Conservation (phyloP, 2,329 filamentous ascomycete species). For the Triangularia setosa region DNA sequence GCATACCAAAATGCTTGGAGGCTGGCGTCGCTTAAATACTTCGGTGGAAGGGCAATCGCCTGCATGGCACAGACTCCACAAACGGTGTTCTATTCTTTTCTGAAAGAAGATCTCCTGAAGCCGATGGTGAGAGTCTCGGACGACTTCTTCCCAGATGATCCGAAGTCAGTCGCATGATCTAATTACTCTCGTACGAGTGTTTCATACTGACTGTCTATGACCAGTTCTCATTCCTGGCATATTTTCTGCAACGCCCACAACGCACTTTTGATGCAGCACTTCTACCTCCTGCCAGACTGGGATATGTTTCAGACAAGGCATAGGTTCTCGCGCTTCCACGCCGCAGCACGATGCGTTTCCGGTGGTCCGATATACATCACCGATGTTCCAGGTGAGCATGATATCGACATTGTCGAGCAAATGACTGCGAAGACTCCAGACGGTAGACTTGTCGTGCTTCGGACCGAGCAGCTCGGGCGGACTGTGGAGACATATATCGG, state of each 20-base stretch:
- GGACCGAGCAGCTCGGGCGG: conserved; percentile 71
- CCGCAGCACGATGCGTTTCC: conserved; percentile 81
- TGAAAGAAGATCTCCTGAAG: conserved; percentile 68
- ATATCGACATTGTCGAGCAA: conserved; percentile 69
- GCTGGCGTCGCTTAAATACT: conserved; percentile 70
- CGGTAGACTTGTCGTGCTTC: conserved; percentile 74
- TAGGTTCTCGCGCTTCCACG: conserved; percentile 76
- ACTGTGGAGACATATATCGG: conserved; percentile 68
- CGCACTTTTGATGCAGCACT: conserved; percentile 71
- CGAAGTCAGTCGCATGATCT: background rate
- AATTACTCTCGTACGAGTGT: background rate
- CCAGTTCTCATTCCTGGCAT: conserved; percentile 86
- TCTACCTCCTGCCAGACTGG: conserved; percentile 84
- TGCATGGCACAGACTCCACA: conserved; percentile 94
- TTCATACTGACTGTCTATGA: conserved; percentile 35
- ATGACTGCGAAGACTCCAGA: conserved; percentile 73
- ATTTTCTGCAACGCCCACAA: conserved; percentile 94
- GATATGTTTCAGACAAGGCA: conserved; percentile 66
- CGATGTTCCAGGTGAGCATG: conserved; percentile 78
- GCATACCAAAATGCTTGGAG: conserved; percentile 86
- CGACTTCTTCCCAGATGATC: conserved; percentile 79
- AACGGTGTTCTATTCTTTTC: conserved; percentile 78
- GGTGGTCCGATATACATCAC: conserved; percentile 95
- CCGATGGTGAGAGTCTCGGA: conserved; percentile 81
- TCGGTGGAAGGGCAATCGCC: conserved; percentile 73